phyloP scores from a whole-genome alignment of 805 yeast species.

The Suhomyces prunicola region DNA sequence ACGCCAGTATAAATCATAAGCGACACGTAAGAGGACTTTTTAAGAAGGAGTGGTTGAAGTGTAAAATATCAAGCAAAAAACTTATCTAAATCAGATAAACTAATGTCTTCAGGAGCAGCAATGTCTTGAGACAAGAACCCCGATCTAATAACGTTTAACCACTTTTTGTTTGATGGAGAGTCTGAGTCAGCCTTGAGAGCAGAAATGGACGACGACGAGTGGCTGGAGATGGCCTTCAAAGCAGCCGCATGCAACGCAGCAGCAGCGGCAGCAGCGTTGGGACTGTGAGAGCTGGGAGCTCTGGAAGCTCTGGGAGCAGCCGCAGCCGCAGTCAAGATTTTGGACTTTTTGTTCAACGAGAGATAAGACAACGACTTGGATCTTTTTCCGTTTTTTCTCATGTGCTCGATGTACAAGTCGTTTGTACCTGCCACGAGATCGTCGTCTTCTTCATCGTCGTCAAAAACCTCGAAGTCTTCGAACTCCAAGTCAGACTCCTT shows the following conservation, averaged over 20 bases:
- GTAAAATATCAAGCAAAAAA: constrained; percentile 25
- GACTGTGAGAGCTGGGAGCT: constrained; percentile 52
- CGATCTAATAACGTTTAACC: constrained; percentile 71
- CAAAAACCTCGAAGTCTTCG: constrained; percentile 50
- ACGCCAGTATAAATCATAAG: background rate
- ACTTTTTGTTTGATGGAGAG: constrained; percentile 45
- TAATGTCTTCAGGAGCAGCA: constrained; percentile 73
- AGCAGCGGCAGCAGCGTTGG: constrained; percentile 69
- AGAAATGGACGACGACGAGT: constrained; percentile 16
- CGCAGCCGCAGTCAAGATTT: constrained; percentile 68
- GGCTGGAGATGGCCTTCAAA: constrained; percentile 43
- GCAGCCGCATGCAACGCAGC: constrained; percentile 73
- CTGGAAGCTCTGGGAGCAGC: constrained; percentile 80
- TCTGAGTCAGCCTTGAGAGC: background rate
- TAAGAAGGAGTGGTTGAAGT: background rate
- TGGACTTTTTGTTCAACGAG: constrained; percentile 46
- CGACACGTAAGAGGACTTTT: background rate
- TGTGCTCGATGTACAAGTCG: constrained; percentile 36
- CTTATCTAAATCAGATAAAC: constrained; percentile 60
- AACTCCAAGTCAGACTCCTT: constrained; percentile 43
- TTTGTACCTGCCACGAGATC: constrained; percentile 18
- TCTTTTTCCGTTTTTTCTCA: constrained; percentile 50
- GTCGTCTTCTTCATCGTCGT: constrained; percentile 35
- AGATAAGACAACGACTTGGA: constrained; percentile 65
- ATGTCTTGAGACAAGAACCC: constrained; percentile 79